These are phyloP conservation scores for Aquilaria sinensis DNA, from an alignment of 345 rosid genomes.

Conservation along the genomic window DNA sequence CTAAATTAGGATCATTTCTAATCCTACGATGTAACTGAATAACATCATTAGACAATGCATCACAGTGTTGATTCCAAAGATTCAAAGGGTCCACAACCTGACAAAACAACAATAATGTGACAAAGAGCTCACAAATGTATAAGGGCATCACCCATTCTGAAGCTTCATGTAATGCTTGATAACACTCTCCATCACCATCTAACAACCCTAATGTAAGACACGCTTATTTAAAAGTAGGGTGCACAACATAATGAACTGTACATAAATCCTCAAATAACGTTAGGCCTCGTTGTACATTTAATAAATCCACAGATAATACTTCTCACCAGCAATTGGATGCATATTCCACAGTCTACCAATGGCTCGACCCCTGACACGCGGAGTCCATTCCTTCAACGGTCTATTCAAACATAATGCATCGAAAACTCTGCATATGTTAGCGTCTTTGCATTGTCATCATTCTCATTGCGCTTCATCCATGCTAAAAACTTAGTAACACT, in stretches of 20 bases:
- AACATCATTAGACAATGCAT: too few relatives aligned
- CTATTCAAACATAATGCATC: background rate
- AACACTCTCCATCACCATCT: background rate
- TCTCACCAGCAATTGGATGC: too few relatives aligned
- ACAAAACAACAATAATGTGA: background rate
- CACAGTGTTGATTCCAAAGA: background rate
- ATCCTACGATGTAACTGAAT: background rate
- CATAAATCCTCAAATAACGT: background rate
- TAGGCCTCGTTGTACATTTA: background rate
- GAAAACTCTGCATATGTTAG: background rate
- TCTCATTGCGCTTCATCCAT: background rate
- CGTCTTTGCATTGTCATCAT: background rate
- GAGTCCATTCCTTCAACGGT: background rate
- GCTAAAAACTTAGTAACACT: too few relatives aligned
- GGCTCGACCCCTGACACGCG: background rate
- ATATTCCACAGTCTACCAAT: background rate
- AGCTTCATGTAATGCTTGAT: background rate
- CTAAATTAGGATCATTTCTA: background rate
- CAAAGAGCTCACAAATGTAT: background rate
- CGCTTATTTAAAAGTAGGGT: background rate
- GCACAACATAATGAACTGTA: background rate
- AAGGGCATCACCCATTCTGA: background rate
- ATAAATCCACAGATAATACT: too few relatives aligned
- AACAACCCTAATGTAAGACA: background rate
- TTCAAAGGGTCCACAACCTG: background rate